These are phyloP conservation scores for Pythium dissotocum DNA, from an alignment of 352 stramenopile species.

Conservation along the genomic window DNA sequence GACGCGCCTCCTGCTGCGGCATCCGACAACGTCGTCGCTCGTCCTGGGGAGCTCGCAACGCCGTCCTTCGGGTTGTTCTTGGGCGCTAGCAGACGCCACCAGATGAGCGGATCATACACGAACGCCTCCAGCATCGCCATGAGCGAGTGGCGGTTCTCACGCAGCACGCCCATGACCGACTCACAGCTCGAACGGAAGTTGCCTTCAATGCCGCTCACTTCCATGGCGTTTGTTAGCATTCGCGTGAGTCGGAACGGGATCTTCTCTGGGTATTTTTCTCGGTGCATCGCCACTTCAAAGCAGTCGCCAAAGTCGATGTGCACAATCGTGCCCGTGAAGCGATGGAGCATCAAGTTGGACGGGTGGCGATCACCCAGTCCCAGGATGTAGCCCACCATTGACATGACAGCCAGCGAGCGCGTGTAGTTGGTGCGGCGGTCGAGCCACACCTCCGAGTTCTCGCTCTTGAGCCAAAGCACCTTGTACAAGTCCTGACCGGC, in stretches of 20 bases:
- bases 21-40: constrained; percentile 1
- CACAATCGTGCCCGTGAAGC: constrained; percentile 97
- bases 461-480: constrained; percentile 99
- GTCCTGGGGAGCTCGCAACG: constrained; percentile 4
- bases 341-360: constrained; percentile 99
- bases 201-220: constrained; percentile 99
- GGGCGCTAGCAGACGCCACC: constrained; percentile 92
- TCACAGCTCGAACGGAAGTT: constrained; percentile 99
- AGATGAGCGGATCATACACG: constrained; percentile 99
- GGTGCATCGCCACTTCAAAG: constrained; percentile 99
- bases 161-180: constrained; percentile 97
- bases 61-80: constrained; percentile 35
- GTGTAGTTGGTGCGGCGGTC: constrained; percentile 98
- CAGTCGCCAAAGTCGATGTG: constrained; percentile 99
- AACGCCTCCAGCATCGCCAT: constrained; percentile 99
- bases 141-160: constrained; percentile 98
- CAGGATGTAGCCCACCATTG: constrained; percentile 99
- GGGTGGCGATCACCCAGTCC: constrained; percentile 99
- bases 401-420: constrained; percentile 98
- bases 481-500: constrained; percentile 98
- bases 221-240: constrained; percentile 99
- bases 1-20: not conserved
- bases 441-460: constrained; percentile 99
- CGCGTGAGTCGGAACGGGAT: constrained; percentile 99
- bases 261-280: constrained; percentile 99